Percentiles rank a stretch among this genome's conserved stretches.
These are phyloP conservation scores for Yueomyces sinensis DNA, from an alignment of 805 yeast species.

Conservation along the genomic window DNA sequence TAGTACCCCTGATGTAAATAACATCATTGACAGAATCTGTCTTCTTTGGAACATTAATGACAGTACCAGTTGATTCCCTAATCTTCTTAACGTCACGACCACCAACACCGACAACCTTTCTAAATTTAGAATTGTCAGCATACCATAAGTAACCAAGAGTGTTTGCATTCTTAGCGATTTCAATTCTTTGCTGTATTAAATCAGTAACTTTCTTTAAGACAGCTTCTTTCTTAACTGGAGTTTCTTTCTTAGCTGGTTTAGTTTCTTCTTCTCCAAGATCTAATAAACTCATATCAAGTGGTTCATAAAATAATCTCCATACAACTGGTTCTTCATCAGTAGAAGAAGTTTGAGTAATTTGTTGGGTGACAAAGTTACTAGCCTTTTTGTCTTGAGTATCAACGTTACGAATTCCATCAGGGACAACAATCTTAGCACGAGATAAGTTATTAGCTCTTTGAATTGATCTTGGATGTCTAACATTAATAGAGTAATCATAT, in stretches of 20 bases:
- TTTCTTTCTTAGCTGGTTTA: slow-evolving; percentile 33
- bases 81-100: slow-evolving; percentile 55
- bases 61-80: slow-evolving; percentile 44
- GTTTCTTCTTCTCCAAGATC: slow-evolving; percentile 28
- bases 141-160: slow-evolving; percentile 52
- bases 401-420: slow-evolving; percentile 30
- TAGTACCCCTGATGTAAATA: slow-evolving; percentile 47
- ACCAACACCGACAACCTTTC: slow-evolving; percentile 61
- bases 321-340: slow-evolving; percentile 32
- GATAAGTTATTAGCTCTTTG: slow-evolving; percentile 40
- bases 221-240: slow-evolving; percentile 39
- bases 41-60: slow-evolving; percentile 51
- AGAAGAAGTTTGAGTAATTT: slow-evolving; percentile 16
- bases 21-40: slow-evolving; percentile 38
- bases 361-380: slow-evolving; percentile 26
- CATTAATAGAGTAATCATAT: slow-evolving; percentile 39
- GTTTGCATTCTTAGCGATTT: slow-evolving; percentile 32
- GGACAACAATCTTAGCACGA: slow-evolving; percentile 29
- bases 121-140: slow-evolving; percentile 36
- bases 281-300: slow-evolving; percentile 19
- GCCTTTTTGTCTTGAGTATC: slow-evolving; percentile 30
- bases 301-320: slow-evolving; percentile 46
- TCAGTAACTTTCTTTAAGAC: slow-evolving; percentile 19
- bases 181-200: slow-evolving; percentile 37
- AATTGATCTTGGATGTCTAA: slow-evolving; percentile 41